phyloP scores from a whole-genome alignment of 805 yeast genomes.

The Saccharomyces paradoxus region DNA sequence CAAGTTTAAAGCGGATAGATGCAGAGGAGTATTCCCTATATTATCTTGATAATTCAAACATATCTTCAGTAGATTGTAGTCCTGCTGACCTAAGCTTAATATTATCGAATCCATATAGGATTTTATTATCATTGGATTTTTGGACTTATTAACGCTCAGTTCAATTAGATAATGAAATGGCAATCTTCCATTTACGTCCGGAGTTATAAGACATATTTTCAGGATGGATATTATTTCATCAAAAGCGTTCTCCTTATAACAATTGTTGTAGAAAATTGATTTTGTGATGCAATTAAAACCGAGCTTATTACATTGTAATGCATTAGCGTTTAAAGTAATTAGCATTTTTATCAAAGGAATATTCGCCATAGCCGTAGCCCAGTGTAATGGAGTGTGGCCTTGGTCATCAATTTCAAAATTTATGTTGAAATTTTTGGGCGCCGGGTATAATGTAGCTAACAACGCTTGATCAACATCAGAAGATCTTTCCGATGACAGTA shows the following conservation, averaged over 20 bases:
- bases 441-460: conserved; percentile 37
- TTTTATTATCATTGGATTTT: conserved; percentile 40
- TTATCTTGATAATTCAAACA: conserved; percentile 69
- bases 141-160: conserved; percentile 41
- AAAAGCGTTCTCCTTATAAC: conserved; percentile 56
- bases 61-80: conserved; percentile 43
- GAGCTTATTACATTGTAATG: conserved; percentile 40
- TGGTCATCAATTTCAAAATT: conserved; percentile 68
- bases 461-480: conserved; percentile 25
- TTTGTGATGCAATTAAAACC: conserved; percentile 70
- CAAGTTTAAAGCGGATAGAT: conserved; percentile 47
- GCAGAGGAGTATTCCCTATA: conserved; percentile 80
- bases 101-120: conserved; percentile 50
- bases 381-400: conserved; percentile 74
- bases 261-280: conserved; percentile 61
- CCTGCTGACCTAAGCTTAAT: conserved; percentile 33
- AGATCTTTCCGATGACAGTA: conserved; percentile 27
- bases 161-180: conserved; percentile 65
- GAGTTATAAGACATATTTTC: conserved; percentile 58
- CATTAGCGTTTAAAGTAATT: conserved; percentile 52
- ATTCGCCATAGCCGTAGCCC: conserved; percentile 80
- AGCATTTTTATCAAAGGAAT: conserved; percentile 50
- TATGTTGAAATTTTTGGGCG: conserved; percentile 57
- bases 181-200: conserved; percentile 64
- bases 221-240: conserved; percentile 49